Base-by-base conservation (phyloP, 2,329 filamentous ascomycete species). In the Didymella segeticola region DNA sequence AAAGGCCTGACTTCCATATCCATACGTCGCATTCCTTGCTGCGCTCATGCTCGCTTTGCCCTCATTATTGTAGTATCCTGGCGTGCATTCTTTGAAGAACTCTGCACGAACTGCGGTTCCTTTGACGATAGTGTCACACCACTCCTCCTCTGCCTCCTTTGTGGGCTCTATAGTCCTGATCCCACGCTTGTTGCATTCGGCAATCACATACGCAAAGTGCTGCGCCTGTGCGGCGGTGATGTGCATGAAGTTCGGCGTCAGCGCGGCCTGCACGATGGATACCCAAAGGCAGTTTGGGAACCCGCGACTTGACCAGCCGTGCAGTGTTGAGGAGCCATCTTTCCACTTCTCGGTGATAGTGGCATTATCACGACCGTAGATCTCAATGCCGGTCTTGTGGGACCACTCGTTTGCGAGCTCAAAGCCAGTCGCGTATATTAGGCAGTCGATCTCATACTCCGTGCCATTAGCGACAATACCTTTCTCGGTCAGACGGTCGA, bases 271-370 rank as follows among this genome's bases (percentile, higher is more conserved):
- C 2, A 61, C 56, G 7, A 66, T 34, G 1, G 54, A 56, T 1
- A 33, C 69, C 66, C 61, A 80, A 78, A 75, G 84, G 81, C 39
- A 85, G 60, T 86, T 86, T 1, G 84, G 83, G 53, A 86, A 86
- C 0, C 75, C 77, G 56, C 72, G 70, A 0, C 73, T 77, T 5
- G 75, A 67, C 5, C 80, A 67, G 9, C 83, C 84, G 65, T 86
- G 83, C 0, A 86, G 72, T 0, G 83, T 86, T 0, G 72, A 62
- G 0, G 80, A 64, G 0, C 80, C 82, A 0, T 75, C 68, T 17
- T 69, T 68, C 66, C 80, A 83, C 58, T 80, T 80, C 2, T 80
- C 70, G 8, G 77, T 75, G 30, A 85, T 67, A 11, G 78, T 71
- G 4, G 69, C 52, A 1, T 79, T 79, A 27, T 75, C 63, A 9